These are phyloP conservation scores for Pseudoscleropodium purum DNA, from an alignment of 225 moss, liverwort and hornwort genomes.

Conservation along the genomic window DNA sequence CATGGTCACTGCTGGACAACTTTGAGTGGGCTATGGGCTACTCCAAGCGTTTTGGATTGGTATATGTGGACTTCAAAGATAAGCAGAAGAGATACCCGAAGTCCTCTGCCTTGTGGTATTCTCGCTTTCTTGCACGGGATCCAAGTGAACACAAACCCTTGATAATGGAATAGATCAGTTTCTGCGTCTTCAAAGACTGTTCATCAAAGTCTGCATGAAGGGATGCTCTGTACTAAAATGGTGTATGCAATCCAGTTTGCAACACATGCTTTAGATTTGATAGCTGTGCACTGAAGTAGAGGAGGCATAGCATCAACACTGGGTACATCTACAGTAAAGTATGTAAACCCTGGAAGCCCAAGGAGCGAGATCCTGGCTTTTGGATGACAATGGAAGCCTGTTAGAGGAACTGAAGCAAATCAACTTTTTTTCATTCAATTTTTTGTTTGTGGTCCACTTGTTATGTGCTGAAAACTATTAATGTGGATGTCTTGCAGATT, in stretches of 20 bases:
- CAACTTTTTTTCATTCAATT: neutral
- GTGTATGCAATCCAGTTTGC: neutral
- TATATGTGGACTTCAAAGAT: slow-evolving; percentile 33
- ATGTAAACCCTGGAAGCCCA: neutral
- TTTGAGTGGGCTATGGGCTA: slow-evolving; percentile 47
- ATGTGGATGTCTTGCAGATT: neutral
- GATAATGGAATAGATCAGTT: neutral
- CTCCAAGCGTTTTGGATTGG: slow-evolving; percentile 39
- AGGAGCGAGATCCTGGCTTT: neutral
- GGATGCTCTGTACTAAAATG: neutral
- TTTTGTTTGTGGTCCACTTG: neutral
- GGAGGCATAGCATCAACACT: neutral
- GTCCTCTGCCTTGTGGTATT: slow-evolving; percentile 36
- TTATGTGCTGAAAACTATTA: neutral
- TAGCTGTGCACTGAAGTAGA: neutral
- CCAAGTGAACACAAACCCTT: neutral
- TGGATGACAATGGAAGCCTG: neutral
- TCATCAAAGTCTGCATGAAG: neutral
- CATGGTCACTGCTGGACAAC: slow-evolving; percentile 42
- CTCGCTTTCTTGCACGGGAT: slow-evolving; percentile 5
- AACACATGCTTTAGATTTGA: too few relatives aligned
- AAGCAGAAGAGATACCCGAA: slow-evolving; percentile 22
- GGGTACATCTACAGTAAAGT: neutral
- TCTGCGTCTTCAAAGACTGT: neutral
- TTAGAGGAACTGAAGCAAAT: neutral